Evolutionary conservation across 2,329 filamentous ascomycete genomes (phyloP).

Genomic region (Alternaria sp.): DNA sequence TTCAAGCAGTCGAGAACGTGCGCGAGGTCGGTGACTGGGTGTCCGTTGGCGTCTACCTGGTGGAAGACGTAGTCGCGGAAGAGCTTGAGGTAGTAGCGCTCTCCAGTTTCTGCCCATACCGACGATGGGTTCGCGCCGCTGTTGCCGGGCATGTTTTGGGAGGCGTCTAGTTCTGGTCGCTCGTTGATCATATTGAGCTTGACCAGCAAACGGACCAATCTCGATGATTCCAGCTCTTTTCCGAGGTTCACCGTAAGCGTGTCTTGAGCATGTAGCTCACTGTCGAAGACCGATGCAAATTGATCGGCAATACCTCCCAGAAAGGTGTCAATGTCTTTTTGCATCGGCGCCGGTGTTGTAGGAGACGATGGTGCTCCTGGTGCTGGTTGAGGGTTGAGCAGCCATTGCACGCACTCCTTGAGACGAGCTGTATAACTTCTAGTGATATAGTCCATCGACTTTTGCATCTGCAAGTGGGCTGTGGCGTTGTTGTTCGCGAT

Average conservation of each 20-base stretch:
- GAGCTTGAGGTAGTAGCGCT: slow-evolving; percentile 89
- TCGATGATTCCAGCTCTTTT: slow-evolving; percentile 87
- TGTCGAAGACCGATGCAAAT: slow-evolving; percentile 76
- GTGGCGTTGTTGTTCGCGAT: slow-evolving; percentile 73
- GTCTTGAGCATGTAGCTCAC: slow-evolving; percentile 79
- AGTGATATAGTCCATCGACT: slow-evolving; percentile 76
- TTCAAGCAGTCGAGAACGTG: slow-evolving; percentile 88
- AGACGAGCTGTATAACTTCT: slow-evolving; percentile 79
- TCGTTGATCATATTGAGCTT: slow-evolving; percentile 92
- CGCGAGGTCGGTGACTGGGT: slow-evolving; percentile 82
- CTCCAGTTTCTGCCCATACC: slow-evolving; percentile 89
- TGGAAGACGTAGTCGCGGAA: slow-evolving; percentile 98
- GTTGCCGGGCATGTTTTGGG: slow-evolving; percentile 54
- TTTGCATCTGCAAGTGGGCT: slow-evolving; percentile 67
- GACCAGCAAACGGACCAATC: slow-evolving; percentile 77
- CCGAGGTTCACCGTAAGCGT: slow-evolving; percentile 73
- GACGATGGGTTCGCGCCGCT: slow-evolving; percentile 37
- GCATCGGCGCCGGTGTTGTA: slow-evolving; percentile 42
- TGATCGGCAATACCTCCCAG: slow-evolving; percentile 79
- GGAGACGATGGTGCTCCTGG: slow-evolving; percentile 39
- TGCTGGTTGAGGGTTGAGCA: slow-evolving; percentile 66
- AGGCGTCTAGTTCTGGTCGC: slow-evolving; percentile 81
- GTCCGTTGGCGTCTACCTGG: slow-evolving; percentile 84
- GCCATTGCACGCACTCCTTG: slow-evolving; percentile 80
- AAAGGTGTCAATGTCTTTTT: slow-evolving; percentile 80